Percentiles rank a stretch among this genome's conserved stretches.
Evolutionary conservation across 2,329 filamentous ascomycete species (phyloP).

Genomic region (Colletotrichum camelliae): DNA sequence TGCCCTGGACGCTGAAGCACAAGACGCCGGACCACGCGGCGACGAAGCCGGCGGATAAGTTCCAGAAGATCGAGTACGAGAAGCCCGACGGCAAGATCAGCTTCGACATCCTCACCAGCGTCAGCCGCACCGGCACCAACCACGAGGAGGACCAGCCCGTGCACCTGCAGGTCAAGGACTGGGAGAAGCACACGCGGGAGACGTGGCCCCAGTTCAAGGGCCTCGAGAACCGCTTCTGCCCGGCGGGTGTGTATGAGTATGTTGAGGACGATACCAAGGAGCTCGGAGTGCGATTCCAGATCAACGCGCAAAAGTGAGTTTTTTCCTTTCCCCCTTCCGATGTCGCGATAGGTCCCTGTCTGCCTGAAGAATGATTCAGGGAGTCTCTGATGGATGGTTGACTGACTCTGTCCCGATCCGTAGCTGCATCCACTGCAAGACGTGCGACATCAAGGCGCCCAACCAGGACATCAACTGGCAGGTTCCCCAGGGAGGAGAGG

Average conservation of each 20-base stretch:
- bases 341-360: background rate
- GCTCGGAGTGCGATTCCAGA: constrained; percentile 92
- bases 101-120: constrained; percentile 95
- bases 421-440: constrained; percentile 99
- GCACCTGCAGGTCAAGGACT: constrained; percentile 93
- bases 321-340: background rate
- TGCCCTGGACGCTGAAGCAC: constrained; percentile 93
- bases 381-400: background rate
- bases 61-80: constrained; percentile 90
- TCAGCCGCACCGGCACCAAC: constrained; percentile 94
- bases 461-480: constrained; percentile 98
- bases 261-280: constrained; percentile 89
- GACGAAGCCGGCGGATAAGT: constrained; percentile 81
- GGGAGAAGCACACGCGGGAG: constrained; percentile 85
- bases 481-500: constrained; percentile 89
- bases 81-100: constrained; percentile 95
- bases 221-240: constrained; percentile 95
- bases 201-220: constrained; percentile 91
- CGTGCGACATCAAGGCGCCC: constrained; percentile 98
- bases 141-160: constrained; percentile 99
- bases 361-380: background rate
- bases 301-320: constrained; percentile 95
- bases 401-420: background rate
- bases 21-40: constrained; percentile 76
- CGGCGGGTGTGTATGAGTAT: constrained; percentile 97